Conservation (phyloP, 257 asterid genomes). For the Haberlea rhodopensis region DNA sequence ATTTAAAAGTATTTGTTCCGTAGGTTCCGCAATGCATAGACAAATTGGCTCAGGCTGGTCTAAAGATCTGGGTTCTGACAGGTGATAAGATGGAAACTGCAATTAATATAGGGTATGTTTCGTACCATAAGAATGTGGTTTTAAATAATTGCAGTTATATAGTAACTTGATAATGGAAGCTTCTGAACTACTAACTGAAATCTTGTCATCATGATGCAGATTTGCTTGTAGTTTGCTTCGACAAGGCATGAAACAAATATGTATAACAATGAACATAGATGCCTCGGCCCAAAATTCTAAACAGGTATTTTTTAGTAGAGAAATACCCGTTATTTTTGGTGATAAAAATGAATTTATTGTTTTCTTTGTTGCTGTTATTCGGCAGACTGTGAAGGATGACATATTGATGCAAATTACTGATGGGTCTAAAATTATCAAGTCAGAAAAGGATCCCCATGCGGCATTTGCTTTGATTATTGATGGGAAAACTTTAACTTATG, state of each 20-base stretch:
- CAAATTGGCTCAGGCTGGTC: slow-evolving; percentile 97
- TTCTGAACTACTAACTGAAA: slow-evolving; percentile 22
- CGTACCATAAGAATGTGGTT: slow-evolving; percentile 20
- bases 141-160: slow-evolving; percentile 19
- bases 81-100: too few species aligned
- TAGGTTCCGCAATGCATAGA: slow-evolving; percentile 99
- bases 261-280: slow-evolving; percentile 47
- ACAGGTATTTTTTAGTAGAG: slow-evolving; percentile 47
- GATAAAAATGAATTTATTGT: too few species aligned
- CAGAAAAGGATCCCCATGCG: slow-evolving; percentile 85
- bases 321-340: slow-evolving; percentile 20
- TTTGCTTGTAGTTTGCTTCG: slow-evolving; percentile 96
- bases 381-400: slow-evolving; percentile 61
- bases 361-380: slow-evolving; percentile 26
- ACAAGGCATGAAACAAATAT: slow-evolving; percentile 93
- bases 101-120: slow-evolving; percentile 94
- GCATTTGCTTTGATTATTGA: slow-evolving; percentile 95
- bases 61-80: slow-evolving; percentile 99
- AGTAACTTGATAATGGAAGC: slow-evolving; percentile 14
- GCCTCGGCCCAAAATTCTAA: slow-evolving; percentile 40
- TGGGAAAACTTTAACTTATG: slow-evolving; percentile 81
- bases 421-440: slow-evolving; percentile 74
- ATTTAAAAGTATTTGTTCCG: too few species aligned
- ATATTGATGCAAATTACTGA: slow-evolving; percentile 74
- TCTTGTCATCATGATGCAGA: slow-evolving; percentile 44